These are phyloP conservation scores for Teunomyces barrocoloradensis DNA, from an alignment of 805 yeast genomes.

Conservation along the genomic window DNA sequence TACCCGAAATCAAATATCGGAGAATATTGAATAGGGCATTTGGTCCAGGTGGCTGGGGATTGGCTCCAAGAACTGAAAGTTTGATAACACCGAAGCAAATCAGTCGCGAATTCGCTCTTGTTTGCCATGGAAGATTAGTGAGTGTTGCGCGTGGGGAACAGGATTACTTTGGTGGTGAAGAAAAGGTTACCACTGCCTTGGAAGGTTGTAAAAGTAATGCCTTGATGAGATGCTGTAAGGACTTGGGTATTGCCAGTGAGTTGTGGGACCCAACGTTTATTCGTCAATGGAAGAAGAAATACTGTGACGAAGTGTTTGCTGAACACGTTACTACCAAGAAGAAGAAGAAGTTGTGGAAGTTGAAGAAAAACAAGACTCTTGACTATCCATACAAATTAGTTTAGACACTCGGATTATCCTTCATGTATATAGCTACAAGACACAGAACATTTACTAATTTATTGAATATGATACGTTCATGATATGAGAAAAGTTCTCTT, in stretches of 20 bases:
- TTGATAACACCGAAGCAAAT: slow-evolving; percentile 69
- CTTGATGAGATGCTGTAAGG: slow-evolving; percentile 96
- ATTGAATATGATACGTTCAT: slow-evolving; percentile 2
- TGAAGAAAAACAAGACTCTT: slow-evolving; percentile 71
- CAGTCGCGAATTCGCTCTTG: slow-evolving; percentile 85
- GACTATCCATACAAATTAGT: slow-evolving; percentile 76
- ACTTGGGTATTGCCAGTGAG: slow-evolving; percentile 93
- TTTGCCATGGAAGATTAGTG: slow-evolving; percentile 85
- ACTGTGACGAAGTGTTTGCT: slow-evolving; percentile 80
- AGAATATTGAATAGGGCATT: slow-evolving; percentile 85
- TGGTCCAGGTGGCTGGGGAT: slow-evolving; percentile 99
- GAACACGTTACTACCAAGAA: slow-evolving; percentile 79
- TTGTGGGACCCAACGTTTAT: slow-evolving; percentile 96
- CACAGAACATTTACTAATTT: background rate
- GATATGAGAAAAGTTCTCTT: background rate
- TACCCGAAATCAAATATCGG: slow-evolving; percentile 95
- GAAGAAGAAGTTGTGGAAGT: slow-evolving; percentile 89
- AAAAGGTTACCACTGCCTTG: slow-evolving; percentile 89
- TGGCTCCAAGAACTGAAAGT: slow-evolving; percentile 89
- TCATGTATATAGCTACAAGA: slow-evolving; percentile 1
- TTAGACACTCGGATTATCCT: background rate
- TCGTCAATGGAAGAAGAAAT: slow-evolving; percentile 34
- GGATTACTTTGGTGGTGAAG: slow-evolving; percentile 76
- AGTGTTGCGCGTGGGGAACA: slow-evolving; percentile 95
- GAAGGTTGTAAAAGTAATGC: slow-evolving; percentile 98